phyloP scores from a whole-genome alignment of 139 green algal genomes.

The Chlorella sp. region DNA sequence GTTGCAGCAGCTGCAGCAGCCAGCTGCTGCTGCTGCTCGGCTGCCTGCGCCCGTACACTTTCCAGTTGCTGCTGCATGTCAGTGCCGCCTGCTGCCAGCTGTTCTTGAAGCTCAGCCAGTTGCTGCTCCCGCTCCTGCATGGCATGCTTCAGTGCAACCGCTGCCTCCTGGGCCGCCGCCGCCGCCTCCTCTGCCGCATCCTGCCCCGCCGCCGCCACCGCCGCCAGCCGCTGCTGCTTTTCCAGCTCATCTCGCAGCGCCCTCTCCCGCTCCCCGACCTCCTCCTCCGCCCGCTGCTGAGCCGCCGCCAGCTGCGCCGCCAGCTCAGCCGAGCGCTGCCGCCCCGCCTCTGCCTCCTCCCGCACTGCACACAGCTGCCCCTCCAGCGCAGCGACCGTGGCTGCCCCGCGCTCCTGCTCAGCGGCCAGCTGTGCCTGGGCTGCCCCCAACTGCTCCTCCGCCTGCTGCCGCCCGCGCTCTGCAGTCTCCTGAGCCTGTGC shows the following conservation, averaged over 20 bases:
- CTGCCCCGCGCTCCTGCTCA: not conserved
- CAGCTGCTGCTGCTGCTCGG: not conserved
- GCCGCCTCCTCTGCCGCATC: not conserved
- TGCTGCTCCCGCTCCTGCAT: not conserved
- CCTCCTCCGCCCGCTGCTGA: not conserved
- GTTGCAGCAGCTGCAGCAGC: not conserved
- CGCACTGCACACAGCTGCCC: not conserved
- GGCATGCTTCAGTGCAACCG: not conserved
- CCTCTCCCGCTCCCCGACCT: not conserved
- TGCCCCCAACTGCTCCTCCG: not conserved
- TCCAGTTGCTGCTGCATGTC: not conserved
- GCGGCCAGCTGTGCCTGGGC: not conserved
- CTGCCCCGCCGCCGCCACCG: not conserved
- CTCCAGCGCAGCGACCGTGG: not conserved
- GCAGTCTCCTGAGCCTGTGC: not conserved
- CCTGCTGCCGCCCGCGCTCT: not conserved
- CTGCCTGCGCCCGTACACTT: not conserved
- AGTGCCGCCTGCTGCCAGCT: not conserved
- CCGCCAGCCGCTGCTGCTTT: not conserved
- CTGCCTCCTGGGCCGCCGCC: not conserved
- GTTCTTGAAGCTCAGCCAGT: not conserved
- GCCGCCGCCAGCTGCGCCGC: not conserved
- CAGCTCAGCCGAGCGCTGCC: not conserved
- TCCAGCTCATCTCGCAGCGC: conserved; percentile 35
- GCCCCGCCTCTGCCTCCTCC: not conserved